Evolutionary conservation across 192 early-diverging fungal genomes (phyloP).

Genomic region (Backusella sp.): DNA sequence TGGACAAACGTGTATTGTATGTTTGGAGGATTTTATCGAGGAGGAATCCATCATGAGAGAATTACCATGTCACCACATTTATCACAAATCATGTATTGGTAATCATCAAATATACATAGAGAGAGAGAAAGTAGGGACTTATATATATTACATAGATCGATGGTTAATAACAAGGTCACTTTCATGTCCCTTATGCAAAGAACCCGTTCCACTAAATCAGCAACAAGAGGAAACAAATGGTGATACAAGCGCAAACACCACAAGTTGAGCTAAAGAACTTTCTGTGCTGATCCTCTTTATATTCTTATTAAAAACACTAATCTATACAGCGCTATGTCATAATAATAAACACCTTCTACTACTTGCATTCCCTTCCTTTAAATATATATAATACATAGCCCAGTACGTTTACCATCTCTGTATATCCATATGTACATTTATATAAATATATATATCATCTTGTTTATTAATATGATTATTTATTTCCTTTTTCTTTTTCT

Average conservation of each 20-base stretch:
- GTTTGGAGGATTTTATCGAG: background rate
- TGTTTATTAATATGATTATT: background rate
- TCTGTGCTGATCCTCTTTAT: background rate
- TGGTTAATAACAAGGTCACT: background rate
- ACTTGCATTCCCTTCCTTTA: no score
- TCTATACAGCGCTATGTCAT: no score
- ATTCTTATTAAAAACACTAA: no score
- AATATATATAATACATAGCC: no score
- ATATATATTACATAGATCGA: background rate
- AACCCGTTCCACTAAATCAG: background rate
- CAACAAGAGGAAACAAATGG: background rate
- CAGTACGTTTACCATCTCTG: no score
- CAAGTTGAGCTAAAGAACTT: background rate
- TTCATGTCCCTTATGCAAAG: conserved; percentile 2
- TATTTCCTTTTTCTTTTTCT: background rate
- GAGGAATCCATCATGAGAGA: background rate
- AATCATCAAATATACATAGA: background rate
- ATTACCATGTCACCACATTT: background rate
- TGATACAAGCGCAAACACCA: background rate
- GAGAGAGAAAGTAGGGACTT: background rate
- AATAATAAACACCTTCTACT: no score
- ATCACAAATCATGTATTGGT: background rate
- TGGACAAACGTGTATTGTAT: background rate
- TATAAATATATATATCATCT: no score
- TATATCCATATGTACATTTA: no score